Conservation (phyloP, 2,329 filamentous ascomycete species). For the Arthrobotrys megalospora region DNA sequence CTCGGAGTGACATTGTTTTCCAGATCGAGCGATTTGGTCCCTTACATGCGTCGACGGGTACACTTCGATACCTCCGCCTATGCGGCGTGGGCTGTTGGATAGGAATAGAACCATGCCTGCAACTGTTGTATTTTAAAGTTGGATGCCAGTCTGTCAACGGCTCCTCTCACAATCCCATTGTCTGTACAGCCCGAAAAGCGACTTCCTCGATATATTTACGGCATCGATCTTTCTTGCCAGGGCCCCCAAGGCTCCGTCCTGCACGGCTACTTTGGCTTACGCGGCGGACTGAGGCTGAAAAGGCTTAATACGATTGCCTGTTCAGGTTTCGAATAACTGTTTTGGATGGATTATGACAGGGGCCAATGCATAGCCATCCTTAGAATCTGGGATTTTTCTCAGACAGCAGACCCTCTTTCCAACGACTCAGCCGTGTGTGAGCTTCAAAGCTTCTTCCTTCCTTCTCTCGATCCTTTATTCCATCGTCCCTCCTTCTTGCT, state of each 20-base stretch:
- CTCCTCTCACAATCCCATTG: background rate
- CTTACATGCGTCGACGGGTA: conserved; percentile 16
- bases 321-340: conserved; percentile 24
- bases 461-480: background rate
- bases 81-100: conserved; percentile 7
- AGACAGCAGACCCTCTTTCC: conserved; percentile 5
- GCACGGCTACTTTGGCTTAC: conserved; percentile 18
- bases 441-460: conserved; percentile 12
- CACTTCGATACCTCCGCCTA: conserved; percentile 1
- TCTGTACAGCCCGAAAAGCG: conserved; percentile 4
- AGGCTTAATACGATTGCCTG: conserved; percentile 19
- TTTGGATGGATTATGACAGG: conserved; percentile 32
- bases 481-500: background rate
- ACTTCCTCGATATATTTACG: background rate
- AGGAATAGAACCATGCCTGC: conserved; percentile 2
- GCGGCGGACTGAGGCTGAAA: conserved; percentile 33
- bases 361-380: conserved; percentile 30
- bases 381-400: conserved; percentile 14
- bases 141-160: conserved; percentile 19
- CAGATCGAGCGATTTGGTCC: conserved; percentile 15
- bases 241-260: conserved; percentile 14
- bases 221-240: background rate
- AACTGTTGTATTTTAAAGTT: conserved; percentile 12
- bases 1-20: conserved; percentile 1
- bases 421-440: conserved; percentile 13